phyloP scores from a whole-genome alignment of 75 land plant genomes.

The Adiantum capillusveneris region DNA sequence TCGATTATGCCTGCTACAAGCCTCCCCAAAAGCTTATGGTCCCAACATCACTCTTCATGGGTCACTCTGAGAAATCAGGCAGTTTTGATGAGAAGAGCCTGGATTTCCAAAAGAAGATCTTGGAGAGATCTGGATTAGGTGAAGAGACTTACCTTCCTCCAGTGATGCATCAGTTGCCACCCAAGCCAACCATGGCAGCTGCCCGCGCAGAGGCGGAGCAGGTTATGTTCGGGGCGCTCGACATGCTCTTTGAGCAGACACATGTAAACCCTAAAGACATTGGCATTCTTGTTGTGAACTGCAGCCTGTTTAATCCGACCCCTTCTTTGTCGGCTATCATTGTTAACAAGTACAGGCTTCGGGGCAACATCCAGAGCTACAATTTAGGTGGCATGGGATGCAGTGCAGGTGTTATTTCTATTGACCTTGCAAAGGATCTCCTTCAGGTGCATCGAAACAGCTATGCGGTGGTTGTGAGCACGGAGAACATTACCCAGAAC shows the following conservation, averaged over 20 bases:
- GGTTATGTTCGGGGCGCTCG: not conserved
- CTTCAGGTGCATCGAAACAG: constrained; percentile 29
- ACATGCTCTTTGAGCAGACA: constrained; percentile 12
- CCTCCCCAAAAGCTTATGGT: constrained; percentile 52
- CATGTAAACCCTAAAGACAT: not conserved
- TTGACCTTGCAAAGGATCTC: constrained; percentile 23
- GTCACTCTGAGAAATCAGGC: no score
- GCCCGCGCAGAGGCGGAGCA: not conserved
- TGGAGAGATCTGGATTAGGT: not conserved
- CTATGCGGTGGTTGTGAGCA: no score
- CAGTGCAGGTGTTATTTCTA: no score
- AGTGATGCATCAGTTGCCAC: not conserved
- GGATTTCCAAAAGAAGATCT: not conserved
- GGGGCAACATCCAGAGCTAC: constrained; percentile 15
- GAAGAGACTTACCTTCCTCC: not conserved
- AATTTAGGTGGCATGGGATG: constrained; percentile 35
- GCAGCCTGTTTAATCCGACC: no score
- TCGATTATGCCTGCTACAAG: constrained; percentile 69
- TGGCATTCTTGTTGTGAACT: constrained; percentile 13
- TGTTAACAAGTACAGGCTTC: constrained; percentile 31
- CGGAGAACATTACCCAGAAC: constrained; percentile 11
- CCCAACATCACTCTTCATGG: no score
- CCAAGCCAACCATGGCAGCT: not conserved
- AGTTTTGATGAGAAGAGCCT: constrained; percentile 9
- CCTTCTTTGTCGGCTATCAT: constrained; percentile 24